Base-by-base conservation (phyloP, 345 rosid species). In the Lepidium aucheri region DNA sequence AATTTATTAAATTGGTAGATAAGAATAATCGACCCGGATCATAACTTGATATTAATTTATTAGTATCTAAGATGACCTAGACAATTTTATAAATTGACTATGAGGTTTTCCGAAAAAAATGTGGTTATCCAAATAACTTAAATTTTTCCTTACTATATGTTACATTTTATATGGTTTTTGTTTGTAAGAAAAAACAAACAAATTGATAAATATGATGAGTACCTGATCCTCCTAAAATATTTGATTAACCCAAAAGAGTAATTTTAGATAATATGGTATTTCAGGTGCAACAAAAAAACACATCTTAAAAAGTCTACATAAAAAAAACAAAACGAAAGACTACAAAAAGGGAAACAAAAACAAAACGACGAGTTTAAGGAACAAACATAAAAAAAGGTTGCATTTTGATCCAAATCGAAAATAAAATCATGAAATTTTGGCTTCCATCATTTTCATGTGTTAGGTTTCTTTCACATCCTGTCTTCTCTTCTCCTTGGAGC, bases 401-500 rank as follows among this genome's bases (percentile, higher is more conserved):
- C n/a, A 41, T 53, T 24, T 32, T 41, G 41, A 28, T 59, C 43
- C 58, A 69, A 17, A 60, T 32, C 60, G 38, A 60, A 55, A 22
- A 40, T 35, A 26, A 39, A 45, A 45, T 63, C 59, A 55, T 49
- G 28, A 24, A 30, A 22, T 40, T 20, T 16, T 10, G 6, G 30
- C 7, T 40, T 14, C 57, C 70, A 56, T 30, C 65, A 57, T 47
- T 51, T 38, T 53, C 75, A 55, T 33, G 53, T 63, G 50, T 4
- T 35, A 7, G 42, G 44, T 35, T 53, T 82, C 69, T 9, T 3
- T 56, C 61, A 87, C 95, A 87, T 85, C 69, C 89, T 82, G 72
- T 85, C 89, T 77, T 88, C 95, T 72, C 95, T 85, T 67, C 67
- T 84, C 63, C 95, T 67, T 5, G 95, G 95, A 26, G 96, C 96